A percentile compares a stretch with the other conserved stretches of the same genome.
Evolutionary conservation across 192 early-diverging fungal species (phyloP).

Genomic region (Mortierella alpina): DNA sequence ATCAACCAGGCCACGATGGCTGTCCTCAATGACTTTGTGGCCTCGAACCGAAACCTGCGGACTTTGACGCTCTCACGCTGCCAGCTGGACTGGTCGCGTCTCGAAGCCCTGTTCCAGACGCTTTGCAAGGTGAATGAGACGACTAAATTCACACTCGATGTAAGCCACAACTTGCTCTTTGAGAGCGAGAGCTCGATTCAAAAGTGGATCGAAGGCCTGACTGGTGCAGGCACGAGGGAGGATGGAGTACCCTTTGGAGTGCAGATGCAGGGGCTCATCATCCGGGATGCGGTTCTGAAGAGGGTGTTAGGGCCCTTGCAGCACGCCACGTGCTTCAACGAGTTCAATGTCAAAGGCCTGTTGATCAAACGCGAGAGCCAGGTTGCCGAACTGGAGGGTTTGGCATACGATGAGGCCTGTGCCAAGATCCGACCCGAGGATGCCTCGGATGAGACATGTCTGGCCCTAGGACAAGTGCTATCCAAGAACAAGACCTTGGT

Average conservation of each 20-base stretch:
- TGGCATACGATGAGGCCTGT: conserved; percentile 8
- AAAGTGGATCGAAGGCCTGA: conserved; percentile 22
- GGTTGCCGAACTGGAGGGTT: conserved; percentile 19
- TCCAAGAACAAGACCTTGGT: conserved; percentile 31
- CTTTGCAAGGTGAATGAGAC: conserved; percentile 29
- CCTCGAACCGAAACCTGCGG: conserved; percentile 5
- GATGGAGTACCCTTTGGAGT: conserved; percentile 38
- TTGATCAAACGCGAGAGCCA: conserved; percentile 38
- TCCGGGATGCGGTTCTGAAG: conserved; percentile 16
- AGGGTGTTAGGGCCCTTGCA: conserved; percentile 28
- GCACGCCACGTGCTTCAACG: conserved; percentile 33
- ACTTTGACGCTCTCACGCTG: conserved; percentile 19
- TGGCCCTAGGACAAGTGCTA: conserved; percentile 34
- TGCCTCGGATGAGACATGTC: conserved; percentile 36
- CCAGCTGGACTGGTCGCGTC: conserved; percentile 17
- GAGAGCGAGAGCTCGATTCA: conserved; percentile 24
- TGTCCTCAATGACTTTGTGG: conserved; percentile 2
- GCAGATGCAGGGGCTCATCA: conserved; percentile 28
- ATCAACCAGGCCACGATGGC: conserved; percentile 19
- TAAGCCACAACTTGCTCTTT: conserved; percentile 42
- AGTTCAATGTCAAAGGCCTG: conserved; percentile 41
- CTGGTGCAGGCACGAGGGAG: background rate
- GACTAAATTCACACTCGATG: conserved; percentile 48
- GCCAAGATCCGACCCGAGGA: conserved; percentile 23
- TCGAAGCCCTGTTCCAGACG: conserved; percentile 23